Evolutionary conservation across 169 alveolate genomes (phyloP).

Genomic region (Amoebophrya sp.): DNA sequence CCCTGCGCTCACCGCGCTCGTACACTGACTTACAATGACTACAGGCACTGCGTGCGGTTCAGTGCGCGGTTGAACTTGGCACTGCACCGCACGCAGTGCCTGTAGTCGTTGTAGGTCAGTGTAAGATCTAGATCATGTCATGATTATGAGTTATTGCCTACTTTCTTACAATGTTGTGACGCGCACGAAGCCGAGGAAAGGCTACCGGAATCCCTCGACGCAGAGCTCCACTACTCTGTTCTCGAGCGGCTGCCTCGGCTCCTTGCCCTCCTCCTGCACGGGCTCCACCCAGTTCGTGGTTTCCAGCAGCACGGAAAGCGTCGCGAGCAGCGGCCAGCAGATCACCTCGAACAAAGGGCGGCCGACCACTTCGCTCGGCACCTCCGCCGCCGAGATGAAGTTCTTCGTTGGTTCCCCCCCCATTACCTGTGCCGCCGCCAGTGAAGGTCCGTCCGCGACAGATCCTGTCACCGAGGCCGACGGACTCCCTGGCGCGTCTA

Average conservation of each 20-base stretch:
- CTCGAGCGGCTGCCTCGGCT: background rate
- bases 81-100: too few species aligned
- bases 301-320: slow-evolving; percentile 44
- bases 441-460: background rate
- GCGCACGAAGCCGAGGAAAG: too few species aligned
- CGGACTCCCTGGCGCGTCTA: too few species aligned
- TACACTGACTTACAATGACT: too few species aligned
- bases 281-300: background rate
- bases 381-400: background rate
- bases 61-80: slow-evolving; percentile 50
- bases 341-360: slow-evolving; percentile 50
- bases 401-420: background rate
- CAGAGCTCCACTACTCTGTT: slow-evolving; percentile 14
- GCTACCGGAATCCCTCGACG: slow-evolving; percentile 42
- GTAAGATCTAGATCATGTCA: too few species aligned
- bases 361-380: background rate
- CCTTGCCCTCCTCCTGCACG: background rate
- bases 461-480: background rate
- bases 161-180: too few species aligned
- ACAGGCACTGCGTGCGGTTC: slow-evolving; percentile 51
- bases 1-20: too few species aligned
- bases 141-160: too few species aligned
- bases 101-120: too few species aligned
- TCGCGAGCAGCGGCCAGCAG: slow-evolving; percentile 65
- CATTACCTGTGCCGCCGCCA: background rate